These are phyloP conservation scores for Rhodamnia rubescens DNA, from an alignment of 345 rosid genomes.

Conservation along the genomic window DNA sequence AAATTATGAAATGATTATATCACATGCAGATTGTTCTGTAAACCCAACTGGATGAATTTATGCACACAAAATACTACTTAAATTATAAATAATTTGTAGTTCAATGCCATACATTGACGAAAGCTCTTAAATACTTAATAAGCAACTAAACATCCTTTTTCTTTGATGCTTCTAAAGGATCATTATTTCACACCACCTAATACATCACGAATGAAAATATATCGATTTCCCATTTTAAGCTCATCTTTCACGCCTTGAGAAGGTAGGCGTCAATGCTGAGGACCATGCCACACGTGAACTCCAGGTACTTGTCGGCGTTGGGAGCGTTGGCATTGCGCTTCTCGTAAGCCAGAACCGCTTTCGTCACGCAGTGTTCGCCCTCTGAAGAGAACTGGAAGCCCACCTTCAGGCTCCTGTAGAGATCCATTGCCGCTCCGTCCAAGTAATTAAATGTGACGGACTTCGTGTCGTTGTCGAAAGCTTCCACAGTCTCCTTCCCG, in stretches of 20 bases:
- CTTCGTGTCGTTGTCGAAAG: background rate
- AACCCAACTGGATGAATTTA: background rate
- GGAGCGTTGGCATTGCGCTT: background rate
- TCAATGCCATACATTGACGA: background rate
- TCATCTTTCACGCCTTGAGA: background rate
- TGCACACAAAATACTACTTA: background rate
- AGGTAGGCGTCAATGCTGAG: background rate
- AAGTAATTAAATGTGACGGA: background rate
- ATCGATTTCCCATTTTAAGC: background rate
- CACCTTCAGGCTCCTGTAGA: background rate
- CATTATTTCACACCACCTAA: background rate
- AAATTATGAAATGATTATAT: background rate
- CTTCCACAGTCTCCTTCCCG: background rate
- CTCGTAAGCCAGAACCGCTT: background rate
- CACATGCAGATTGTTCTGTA: background rate
- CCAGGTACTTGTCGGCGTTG: background rate
- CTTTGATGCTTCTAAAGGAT: background rate
- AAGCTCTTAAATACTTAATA: background rate
- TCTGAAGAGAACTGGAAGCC: background rate
- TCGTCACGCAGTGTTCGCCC: background rate
- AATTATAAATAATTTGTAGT: background rate
- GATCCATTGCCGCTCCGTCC: background rate
- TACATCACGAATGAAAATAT: background rate
- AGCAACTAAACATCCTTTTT: background rate
- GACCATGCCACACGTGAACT: background rate